These are phyloP conservation scores for Leccinum aurantiacum DNA, from an alignment of 768 basidiomycete genomes.

Conservation along the genomic window DNA sequence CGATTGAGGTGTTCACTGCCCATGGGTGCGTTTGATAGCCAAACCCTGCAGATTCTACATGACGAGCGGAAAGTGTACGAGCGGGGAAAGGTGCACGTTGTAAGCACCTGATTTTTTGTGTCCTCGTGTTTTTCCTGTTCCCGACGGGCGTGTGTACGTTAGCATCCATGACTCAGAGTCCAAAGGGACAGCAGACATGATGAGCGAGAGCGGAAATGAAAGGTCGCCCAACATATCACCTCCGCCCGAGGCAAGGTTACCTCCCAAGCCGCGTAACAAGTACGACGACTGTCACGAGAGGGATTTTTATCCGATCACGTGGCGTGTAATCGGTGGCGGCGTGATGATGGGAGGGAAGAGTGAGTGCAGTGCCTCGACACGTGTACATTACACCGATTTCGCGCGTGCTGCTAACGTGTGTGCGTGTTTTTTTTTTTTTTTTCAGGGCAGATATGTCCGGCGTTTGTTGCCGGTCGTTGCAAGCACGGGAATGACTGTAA, in stretches of 20 bases:
- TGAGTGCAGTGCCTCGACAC: constrained; percentile 20
- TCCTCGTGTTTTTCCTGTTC: background rate
- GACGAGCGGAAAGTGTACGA: constrained; percentile 47
- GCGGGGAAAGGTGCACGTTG: constrained; percentile 60
- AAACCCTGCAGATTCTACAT: constrained; percentile 61
- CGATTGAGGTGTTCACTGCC: background rate
- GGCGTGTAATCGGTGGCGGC: constrained; percentile 79
- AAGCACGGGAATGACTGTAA: constrained; percentile 29
- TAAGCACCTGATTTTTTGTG: constrained; percentile 32
- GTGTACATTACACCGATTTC: background rate
- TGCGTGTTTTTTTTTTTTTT: background rate
- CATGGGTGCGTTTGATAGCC: constrained; percentile 34
- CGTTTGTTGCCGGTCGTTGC: constrained; percentile 28
- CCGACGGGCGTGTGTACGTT: background rate
- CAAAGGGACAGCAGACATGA: background rate
- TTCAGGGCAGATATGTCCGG: constrained; percentile 28
- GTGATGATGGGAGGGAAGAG: constrained; percentile 57
- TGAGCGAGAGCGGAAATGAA: background rate
- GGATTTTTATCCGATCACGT: constrained; percentile 63
- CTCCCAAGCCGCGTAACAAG: constrained; percentile 27
- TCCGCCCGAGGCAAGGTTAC: constrained; percentile 16
- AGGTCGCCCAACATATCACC: background rate
- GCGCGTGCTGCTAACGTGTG: constrained; percentile 3
- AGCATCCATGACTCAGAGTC: constrained; percentile 47
- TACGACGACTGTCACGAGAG: constrained; percentile 42